Evolutionary conservation across 1,284 basidiomycete species (phyloP).

Genomic region (Sphagnurus paluster): DNA sequence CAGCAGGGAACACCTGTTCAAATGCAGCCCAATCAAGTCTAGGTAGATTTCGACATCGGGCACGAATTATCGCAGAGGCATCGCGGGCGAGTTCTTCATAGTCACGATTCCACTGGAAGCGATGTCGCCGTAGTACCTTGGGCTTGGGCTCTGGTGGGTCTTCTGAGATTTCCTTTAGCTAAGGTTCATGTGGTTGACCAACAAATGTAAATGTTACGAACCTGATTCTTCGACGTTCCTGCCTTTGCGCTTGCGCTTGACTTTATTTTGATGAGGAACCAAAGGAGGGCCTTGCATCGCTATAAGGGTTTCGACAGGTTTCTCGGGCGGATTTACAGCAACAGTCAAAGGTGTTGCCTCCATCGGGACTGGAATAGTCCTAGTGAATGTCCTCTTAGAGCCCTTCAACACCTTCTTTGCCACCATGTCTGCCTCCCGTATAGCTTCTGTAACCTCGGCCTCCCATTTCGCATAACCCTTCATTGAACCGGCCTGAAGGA

Average conservation of each 20-base stretch:
- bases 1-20: conserved; percentile 76
- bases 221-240: conserved; percentile 25
- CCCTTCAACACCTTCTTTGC: conserved; percentile 43
- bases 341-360: conserved; percentile 31
- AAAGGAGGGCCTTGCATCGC: conserved; percentile 54
- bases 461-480: conserved; percentile 61
- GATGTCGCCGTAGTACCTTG: conserved; percentile 43
- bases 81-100: conserved; percentile 88
- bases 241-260: conserved; percentile 40
- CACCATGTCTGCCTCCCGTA: conserved; percentile 53
- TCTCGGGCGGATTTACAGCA: conserved; percentile 46
- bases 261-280: conserved; percentile 23
- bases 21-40: conserved; percentile 72
- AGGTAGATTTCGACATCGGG: conserved; percentile 62
- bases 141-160: conserved; percentile 15
- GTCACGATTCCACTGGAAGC: conserved; percentile 83
- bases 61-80: conserved; percentile 78
- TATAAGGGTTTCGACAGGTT: conserved; percentile 55
- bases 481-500: conserved; percentile 53
- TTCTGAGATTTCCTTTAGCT: conserved; percentile 5
- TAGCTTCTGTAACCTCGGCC: conserved; percentile 51
- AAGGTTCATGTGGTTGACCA: background rate
- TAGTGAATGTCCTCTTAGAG: conserved; percentile 17
- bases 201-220: conserved; percentile 4
- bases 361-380: conserved; percentile 22